Percentiles rank a stretch among this genome's conserved stretches.
phyloP scores from a whole-genome alignment of 176 grass and related monocot species.

The Saccharum spontaneum region DNA sequence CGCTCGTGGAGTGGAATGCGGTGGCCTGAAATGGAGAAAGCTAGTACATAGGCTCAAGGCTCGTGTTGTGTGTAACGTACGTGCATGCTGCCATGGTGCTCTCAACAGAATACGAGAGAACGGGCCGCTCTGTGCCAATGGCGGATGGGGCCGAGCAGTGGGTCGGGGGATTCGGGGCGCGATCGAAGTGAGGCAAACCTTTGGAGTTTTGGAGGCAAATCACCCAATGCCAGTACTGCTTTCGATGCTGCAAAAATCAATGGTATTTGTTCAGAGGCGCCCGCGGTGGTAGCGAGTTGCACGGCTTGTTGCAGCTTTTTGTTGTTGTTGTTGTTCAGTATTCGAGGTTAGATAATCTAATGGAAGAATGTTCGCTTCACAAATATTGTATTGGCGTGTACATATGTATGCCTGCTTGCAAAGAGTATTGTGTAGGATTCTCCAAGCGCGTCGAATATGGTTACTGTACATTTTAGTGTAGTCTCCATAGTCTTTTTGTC shows the following conservation, averaged over 20 bases:
- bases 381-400: neutral
- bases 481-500: neutral
- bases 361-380: neutral
- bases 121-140: constrained; percentile 9
- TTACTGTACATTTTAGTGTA: neutral
- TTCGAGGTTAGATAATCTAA: neutral
- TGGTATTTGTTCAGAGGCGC: neutral
- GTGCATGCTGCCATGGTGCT: constrained; percentile 31
- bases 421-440: neutral
- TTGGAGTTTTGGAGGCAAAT: neutral
- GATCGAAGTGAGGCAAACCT: neutral
- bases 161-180: neutral
- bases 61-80: constrained; percentile 25
- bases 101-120: neutral
- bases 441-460: neutral
- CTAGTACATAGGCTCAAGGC: constrained; percentile 8
- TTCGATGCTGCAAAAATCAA: neutral
- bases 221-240: neutral
- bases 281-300: neutral
- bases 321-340: neutral
- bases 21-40: constrained; percentile 33
- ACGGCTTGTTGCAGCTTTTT: neutral
- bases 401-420: neutral
- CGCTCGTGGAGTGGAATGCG: constrained; percentile 63
- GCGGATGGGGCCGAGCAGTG: neutral